phyloP scores from a whole-genome alignment of 768 basidiomycete genomes.

The Crepidotus variabilis region DNA sequence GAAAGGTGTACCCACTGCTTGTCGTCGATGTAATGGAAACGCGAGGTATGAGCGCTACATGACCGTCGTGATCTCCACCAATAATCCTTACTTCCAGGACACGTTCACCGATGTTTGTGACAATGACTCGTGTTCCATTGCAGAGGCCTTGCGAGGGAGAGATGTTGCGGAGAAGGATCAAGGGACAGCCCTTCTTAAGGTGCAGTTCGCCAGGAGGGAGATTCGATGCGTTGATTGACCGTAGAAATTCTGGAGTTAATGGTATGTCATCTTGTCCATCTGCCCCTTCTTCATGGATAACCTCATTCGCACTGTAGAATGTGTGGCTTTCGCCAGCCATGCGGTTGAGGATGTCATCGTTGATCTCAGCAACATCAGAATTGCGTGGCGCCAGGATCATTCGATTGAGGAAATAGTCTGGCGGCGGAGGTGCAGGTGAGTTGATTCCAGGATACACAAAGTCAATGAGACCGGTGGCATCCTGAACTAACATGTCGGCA shows the following conservation, averaged over 20 bases:
- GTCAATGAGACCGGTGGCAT: conserved; percentile 18
- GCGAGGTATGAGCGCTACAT: conserved; percentile 32
- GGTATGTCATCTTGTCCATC: conserved; percentile 12
- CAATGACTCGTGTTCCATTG: conserved; percentile 24
- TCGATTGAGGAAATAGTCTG: conserved; percentile 28
- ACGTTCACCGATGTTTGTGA: conserved; percentile 11
- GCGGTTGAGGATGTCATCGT: conserved; percentile 17
- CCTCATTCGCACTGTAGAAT: conserved; percentile 23
- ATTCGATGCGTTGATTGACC: conserved; percentile 24
- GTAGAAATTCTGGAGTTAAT: conserved; percentile 30
- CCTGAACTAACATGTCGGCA: conserved; percentile 22
- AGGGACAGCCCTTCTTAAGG: conserved; percentile 24
- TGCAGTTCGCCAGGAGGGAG: conserved; percentile 30
- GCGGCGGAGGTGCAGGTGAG: neutral
- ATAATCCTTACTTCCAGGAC: conserved; percentile 29
- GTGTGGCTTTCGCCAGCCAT: conserved; percentile 16
- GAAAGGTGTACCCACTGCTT: conserved; percentile 18
- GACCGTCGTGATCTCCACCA: conserved; percentile 32
- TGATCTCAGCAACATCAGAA: conserved; percentile 28
- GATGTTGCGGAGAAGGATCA: conserved; percentile 30
- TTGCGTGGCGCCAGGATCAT: conserved; percentile 31
- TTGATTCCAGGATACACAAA: conserved; percentile 19
- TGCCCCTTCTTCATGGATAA: conserved; percentile 18
- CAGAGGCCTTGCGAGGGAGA: conserved; percentile 22
- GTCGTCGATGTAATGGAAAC: conserved; percentile 22